Evolutionary conservation across 805 yeast genomes (phyloP), one percentile per base, ranked within the genome.

Genomic region (Zygoascus bituminiphila): DNA sequence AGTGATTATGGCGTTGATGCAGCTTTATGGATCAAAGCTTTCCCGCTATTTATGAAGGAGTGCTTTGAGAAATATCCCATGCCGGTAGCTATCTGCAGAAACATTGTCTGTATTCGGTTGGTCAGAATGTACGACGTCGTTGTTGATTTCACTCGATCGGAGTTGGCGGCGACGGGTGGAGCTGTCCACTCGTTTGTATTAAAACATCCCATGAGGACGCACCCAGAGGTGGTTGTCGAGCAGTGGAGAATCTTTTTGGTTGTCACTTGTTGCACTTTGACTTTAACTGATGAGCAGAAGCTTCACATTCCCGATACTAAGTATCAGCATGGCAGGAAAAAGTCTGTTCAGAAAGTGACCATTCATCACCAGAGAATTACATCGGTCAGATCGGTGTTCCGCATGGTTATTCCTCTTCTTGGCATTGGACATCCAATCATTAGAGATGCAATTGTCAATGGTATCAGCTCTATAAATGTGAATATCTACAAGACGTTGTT

Each of bases 1-100:
- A 84, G 95, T 1, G 95, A 84, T 50, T 85, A 89, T 59, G 97
- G 98, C 1, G 89, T 93, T 8, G 98, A 93, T 66, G 81, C 95
- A 1, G 95, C 98, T 0, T 69, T 93, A n/a, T 93, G 98, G 98
- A 83, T 91, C 58, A 76, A 95, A 52, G 76, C 83, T 1, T 88
- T 85, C 57, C 97, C 97, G 1, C 76, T 75, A 33, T 68, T 93
- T 2, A 66, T 93, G 38, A 79, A 76, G 29, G 71, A 79, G 1
- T 79, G 93, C 51, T 88, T 86, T 52, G 85, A 79, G 51, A 75
- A 74, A 43, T 88, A 95, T 59, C 98, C 98, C 0, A 82, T 91
- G 61, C 91, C 96, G 0, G 88, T 91, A 64, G 98, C 98, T 0
- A 70, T 93, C 49, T 88, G 96, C 53, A 77, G 99, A 7, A 84